These are phyloP conservation scores for Cercospora sesami DNA, from an alignment of 2,329 filamentous ascomycete species.

Conservation along the genomic window DNA sequence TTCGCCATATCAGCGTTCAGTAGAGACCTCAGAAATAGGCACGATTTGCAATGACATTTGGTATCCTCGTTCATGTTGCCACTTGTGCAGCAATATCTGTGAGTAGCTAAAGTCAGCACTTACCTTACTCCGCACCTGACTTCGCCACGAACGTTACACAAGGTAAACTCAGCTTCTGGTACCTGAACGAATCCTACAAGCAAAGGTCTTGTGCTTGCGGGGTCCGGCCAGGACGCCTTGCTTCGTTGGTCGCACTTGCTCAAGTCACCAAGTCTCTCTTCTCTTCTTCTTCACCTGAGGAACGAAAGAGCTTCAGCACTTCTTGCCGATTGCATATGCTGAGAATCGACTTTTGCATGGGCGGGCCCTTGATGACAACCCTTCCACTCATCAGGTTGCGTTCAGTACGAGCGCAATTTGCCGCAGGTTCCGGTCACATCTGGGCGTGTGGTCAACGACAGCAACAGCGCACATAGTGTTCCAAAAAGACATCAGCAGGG, in stretches of 20 bases:
- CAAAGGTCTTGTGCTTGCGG: neutral
- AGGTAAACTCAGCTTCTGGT: neutral
- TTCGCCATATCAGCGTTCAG: neutral
- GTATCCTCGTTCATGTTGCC: no score
- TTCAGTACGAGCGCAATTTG: neutral
- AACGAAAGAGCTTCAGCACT: neutral
- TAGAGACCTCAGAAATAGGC: no score
- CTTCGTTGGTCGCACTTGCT: neutral
- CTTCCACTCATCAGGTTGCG: neutral
- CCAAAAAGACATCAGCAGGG: neutral
- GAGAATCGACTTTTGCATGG: neutral
- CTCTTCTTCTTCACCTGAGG: neutral
- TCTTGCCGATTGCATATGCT: neutral
- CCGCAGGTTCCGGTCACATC: neutral
- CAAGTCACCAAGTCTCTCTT: neutral
- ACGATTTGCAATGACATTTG: no score
- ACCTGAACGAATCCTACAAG: neutral
- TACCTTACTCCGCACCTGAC: neutral
- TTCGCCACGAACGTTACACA: neutral
- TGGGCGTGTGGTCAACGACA: neutral
- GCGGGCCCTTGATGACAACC: neutral
- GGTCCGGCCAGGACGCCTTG: neutral
- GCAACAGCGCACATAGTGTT: neutral
- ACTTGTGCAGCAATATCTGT: neutral
- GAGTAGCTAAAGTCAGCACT: neutral